Evolutionary conservation across 805 yeast genomes (phyloP).

Genomic region (Candida orba): DNA sequence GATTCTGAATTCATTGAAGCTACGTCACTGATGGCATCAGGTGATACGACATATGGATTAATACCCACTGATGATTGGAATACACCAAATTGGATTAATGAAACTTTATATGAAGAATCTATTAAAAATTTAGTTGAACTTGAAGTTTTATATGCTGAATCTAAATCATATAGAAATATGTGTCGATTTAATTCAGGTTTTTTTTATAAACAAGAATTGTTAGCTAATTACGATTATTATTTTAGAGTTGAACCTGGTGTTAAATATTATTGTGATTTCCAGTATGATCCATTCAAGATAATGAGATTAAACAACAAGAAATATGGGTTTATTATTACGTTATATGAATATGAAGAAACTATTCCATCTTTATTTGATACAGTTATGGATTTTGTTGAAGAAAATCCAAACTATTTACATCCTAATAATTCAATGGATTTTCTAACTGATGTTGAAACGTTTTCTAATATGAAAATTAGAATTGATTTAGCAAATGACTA

Average conservation of each 20-base stretch:
- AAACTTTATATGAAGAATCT: slow-evolving; percentile 41
- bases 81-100: slow-evolving; percentile 64
- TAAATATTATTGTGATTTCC: slow-evolving; percentile 80
- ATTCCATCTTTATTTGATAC: slow-evolving; percentile 80
- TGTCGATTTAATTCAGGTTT: slow-evolving; percentile 90
- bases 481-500: slow-evolving; percentile 42
- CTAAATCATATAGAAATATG: slow-evolving; percentile 80
- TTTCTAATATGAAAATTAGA: slow-evolving; percentile 27
- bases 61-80: slow-evolving; percentile 73
- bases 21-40: slow-evolving; percentile 54
- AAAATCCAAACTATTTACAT: slow-evolving; percentile 56
- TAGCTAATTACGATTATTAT: slow-evolving; percentile 75
- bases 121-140: slow-evolving; percentile 37
- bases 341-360: slow-evolving; percentile 78
- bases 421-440: slow-evolving; percentile 54
- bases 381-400: slow-evolving; percentile 52
- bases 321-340: slow-evolving; percentile 81
- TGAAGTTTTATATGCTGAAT: slow-evolving; percentile 56
- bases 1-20: slow-evolving; percentile 53
- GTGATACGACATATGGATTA: slow-evolving; percentile 58
- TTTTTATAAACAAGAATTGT: slow-evolving; percentile 72
- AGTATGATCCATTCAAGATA: slow-evolving; percentile 78
- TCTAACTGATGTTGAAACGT: slow-evolving; percentile 41
- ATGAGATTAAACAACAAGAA: slow-evolving; percentile 70
- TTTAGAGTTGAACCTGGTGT: slow-evolving; percentile 96